Conservation (phyloP, 495 filamentous ascomycete genomes). For the Gamarada debralockiae region DNA sequence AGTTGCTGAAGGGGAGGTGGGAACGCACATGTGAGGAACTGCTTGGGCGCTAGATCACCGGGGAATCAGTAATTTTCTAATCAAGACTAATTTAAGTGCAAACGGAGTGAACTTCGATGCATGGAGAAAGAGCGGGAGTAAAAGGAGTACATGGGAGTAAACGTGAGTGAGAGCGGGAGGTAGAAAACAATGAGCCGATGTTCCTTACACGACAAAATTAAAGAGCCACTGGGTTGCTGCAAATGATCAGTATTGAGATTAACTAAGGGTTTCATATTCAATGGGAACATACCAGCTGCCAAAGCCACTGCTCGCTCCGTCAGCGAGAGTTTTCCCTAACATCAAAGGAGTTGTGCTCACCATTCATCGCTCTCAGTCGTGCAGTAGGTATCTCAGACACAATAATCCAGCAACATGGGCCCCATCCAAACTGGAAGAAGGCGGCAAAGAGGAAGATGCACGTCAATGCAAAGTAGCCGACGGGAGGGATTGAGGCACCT, state of each 20-base stretch:
- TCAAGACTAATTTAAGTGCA: too few species aligned
- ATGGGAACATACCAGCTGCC: constrained; percentile 37
- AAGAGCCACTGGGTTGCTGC: constrained; percentile 64
- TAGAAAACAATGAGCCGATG: too few species aligned
- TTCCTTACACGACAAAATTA: constrained; percentile 70
- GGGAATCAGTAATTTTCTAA: too few species aligned
- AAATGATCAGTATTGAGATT: background rate
- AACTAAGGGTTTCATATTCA: background rate
- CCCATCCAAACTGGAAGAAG: constrained; percentile 79
- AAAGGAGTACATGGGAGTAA: too few species aligned
- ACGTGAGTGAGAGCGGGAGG: too few species aligned
- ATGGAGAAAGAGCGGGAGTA: too few species aligned
- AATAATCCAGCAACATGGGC: constrained; percentile 76
- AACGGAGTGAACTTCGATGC: too few species aligned
- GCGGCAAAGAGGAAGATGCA: constrained; percentile 72
- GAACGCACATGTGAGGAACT: constrained; percentile 62
- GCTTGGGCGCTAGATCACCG: too few species aligned
- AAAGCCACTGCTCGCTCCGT: constrained; percentile 52
- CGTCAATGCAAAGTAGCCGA: constrained; percentile 64
- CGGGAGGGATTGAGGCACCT: constrained; percentile 45
- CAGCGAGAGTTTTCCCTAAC: too few species aligned
- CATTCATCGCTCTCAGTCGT: constrained; percentile 65
- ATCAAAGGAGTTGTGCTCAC: too few species aligned
- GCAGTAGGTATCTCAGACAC: constrained; percentile 72
- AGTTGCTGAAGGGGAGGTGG: too few species aligned